Percentiles rank a stretch among this genome's conserved stretches.
phyloP scores from a whole-genome alignment of 2,329 filamentous ascomycete genomes.

The Neofusicoccum sp. region DNA sequence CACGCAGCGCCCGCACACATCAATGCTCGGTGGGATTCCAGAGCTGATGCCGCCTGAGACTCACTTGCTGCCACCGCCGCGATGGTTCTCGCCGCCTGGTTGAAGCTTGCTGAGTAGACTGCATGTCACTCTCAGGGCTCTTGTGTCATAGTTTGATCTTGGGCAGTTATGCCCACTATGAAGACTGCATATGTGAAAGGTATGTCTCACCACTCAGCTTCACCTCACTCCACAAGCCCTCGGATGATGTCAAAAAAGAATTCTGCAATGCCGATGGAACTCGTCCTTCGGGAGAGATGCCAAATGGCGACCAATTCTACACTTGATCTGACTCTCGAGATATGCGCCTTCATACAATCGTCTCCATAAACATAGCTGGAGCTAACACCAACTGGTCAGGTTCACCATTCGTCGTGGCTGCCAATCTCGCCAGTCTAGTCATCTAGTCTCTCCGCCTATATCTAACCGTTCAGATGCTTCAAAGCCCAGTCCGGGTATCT shows the following conservation, averaged over 20 bases:
- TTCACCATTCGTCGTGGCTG: not conserved
- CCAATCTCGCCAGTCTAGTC: not conserved
- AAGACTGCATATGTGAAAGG: not conserved
- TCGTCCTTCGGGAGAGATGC: constrained; percentile 28
- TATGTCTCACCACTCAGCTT: not conserved
- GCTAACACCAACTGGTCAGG: constrained; percentile 19
- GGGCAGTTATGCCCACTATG: too few relatives aligned
- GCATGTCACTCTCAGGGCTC: too few relatives aligned
- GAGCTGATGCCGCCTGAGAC: too few relatives aligned
- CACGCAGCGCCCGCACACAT: not conserved
- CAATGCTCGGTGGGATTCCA: too few relatives aligned
- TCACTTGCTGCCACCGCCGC: too few relatives aligned
- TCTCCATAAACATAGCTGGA: not conserved
- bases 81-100: too few relatives aligned
- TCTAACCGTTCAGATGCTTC: constrained; percentile 23
- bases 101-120: too few relatives aligned
- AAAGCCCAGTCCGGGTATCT: constrained; percentile 37
- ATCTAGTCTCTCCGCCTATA: not conserved
- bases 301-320: constrained; percentile 53
- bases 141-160: too few relatives aligned
- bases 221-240: not conserved
- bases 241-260: constrained; percentile 47
- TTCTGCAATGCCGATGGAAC: constrained; percentile 55
- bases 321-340: constrained; percentile 50
- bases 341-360: not conserved